Conservation (phyloP, 148 eudicot genomes). For the Rhododendron simsii region DNA sequence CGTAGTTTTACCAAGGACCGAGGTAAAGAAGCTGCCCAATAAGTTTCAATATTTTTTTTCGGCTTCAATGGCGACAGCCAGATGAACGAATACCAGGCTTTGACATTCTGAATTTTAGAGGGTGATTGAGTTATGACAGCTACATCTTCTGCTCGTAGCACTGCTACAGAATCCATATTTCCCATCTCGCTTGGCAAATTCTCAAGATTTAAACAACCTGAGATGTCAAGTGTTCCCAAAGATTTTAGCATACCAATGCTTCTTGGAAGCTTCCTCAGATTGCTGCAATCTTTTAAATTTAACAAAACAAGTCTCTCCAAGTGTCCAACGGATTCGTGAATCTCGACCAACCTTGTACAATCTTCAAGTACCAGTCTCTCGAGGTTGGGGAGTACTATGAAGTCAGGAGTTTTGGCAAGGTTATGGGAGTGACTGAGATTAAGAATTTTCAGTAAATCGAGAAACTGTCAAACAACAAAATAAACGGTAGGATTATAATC, state of each 20-base stretch:
- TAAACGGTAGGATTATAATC: neutral
- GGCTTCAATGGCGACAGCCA: neutral
- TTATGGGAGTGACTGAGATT: neutral
- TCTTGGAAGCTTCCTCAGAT: conserved; percentile 3
- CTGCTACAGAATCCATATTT: neutral
- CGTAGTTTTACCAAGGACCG: neutral
- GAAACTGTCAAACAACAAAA: neutral
- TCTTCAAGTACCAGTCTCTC: neutral
- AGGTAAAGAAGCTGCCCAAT: neutral
- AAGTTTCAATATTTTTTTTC: neutral
- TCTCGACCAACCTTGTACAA: conserved; percentile 3
- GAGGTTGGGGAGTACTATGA: neutral
- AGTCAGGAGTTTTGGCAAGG: neutral
- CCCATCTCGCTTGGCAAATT: neutral
- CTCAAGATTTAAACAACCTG: conserved; percentile 4
- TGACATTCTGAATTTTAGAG: neutral
- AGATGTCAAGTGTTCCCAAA: neutral
- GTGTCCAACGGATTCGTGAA: conserved; percentile 1
- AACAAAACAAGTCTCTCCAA: neutral
- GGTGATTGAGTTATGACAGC: neutral
- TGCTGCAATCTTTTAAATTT: neutral
- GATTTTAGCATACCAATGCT: neutral
- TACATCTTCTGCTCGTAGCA: neutral
- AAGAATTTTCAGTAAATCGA: neutral
- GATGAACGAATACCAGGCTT: neutral